Base-by-base conservation (phyloP, 345 rosid genomes). In the Fremontodendron californicum region DNA sequence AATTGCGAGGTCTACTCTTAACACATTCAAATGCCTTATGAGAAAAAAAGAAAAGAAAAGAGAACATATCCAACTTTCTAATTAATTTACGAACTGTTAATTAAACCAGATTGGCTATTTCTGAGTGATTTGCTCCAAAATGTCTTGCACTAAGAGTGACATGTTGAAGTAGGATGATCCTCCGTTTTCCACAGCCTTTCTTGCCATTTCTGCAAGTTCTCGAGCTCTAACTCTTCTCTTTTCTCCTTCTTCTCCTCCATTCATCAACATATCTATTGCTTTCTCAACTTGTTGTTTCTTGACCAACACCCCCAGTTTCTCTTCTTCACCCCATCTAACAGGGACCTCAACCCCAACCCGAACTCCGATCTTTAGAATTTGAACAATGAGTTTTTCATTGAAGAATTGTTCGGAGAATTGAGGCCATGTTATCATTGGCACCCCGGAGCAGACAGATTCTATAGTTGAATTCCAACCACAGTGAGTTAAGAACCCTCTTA, bases 401-500 rank as follows among this genome's bases (percentile, higher is more conserved):
- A 86, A 57, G 78, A 93, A 93, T 65, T 93, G 98, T 77, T 93
- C 98, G 2, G 93, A 76, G 49, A 89, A 89, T 3, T 88, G 75
- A 0, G 98, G 98, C 94, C 97, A 93, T 5, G 98, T 90, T 75
- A 93, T 85, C 89, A 93, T 76, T 0, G 97, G 98, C 60, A 93
- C 71, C 21, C 91, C 93, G 0, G 75, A 74, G 71, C 87, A 84
- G 9, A 92, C 69, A 0, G 89, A 90, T 78, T 93, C 98, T 12
- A 88, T 67, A 1, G 91, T 87, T n/a, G 98, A 93, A 84, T 93
- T 93, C 98, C 98, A 93, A 7, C 98, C 98, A 15, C 98, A 90
- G 21, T 93, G 98, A 0, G 94, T 90, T 71, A 93, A 49, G 80
- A 93, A 93, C 31, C 93, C 98, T 48, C 93, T 88, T 6, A 87